Percentiles rank a stretch among this genome's conserved stretches.
These are phyloP conservation scores for Aspergillus sp. DNA, from an alignment of 2,329 filamentous ascomycete species.

Conservation along the genomic window DNA sequence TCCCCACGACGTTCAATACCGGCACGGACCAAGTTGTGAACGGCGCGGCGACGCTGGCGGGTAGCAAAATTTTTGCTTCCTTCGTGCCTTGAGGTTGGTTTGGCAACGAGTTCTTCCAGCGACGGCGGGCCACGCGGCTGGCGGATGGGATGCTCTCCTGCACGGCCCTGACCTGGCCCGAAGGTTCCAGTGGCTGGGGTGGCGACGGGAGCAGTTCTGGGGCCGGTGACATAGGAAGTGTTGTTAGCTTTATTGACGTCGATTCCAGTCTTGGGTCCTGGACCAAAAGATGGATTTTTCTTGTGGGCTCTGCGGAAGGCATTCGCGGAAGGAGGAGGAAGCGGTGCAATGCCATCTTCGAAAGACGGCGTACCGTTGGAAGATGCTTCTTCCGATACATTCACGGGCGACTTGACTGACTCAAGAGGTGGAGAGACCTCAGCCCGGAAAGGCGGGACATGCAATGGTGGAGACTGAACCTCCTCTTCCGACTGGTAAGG, in stretches of 20 bases:
- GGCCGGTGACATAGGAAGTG: constrained; percentile 55
- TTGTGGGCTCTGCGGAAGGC: constrained; percentile 93
- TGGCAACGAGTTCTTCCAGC: constrained; percentile 83
- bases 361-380: constrained; percentile 67
- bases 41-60: constrained; percentile 85
- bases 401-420: constrained; percentile 55
- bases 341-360: constrained; percentile 66
- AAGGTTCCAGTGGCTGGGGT: constrained; percentile 83
- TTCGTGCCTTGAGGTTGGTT: constrained; percentile 89
- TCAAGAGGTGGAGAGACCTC: constrained; percentile 78
- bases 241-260: constrained; percentile 56
- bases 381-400: constrained; percentile 65
- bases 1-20: constrained; percentile 78
- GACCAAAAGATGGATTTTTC: constrained; percentile 75
- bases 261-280: constrained; percentile 45
- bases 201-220: constrained; percentile 77
- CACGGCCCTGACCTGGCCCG: constrained; percentile 86
- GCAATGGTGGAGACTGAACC: constrained; percentile 52
- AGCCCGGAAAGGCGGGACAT: constrained; percentile 66
- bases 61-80: constrained; percentile 96
- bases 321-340: constrained; percentile 84
- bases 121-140: constrained; percentile 91
- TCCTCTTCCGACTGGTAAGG: constrained; percentile 34
- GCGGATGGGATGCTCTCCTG: constrained; percentile 89
- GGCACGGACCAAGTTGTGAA: constrained; percentile 87